phyloP scores from a whole-genome alignment of 106 monocot species.

The Acanthochlamys bracteata region DNA sequence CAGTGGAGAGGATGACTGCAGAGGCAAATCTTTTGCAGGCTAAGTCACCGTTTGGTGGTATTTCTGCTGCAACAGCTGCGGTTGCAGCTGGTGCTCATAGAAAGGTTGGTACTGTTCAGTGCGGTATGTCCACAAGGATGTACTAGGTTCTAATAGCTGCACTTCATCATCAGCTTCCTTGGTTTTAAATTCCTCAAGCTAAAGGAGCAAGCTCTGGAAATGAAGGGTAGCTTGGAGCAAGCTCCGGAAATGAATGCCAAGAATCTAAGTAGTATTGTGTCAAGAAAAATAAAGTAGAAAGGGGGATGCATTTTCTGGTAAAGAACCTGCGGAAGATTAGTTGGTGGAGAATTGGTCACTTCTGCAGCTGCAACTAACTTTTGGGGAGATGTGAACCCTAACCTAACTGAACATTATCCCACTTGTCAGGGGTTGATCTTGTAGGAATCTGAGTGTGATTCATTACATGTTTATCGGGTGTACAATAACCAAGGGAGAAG shows the following conservation, averaged over 20 bases:
- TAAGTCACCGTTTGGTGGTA: constrained; percentile 20
- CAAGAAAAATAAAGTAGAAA: too few relatives aligned
- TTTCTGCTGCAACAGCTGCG: constrained; percentile 18
- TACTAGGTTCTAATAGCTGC: not conserved
- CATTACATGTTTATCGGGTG: too few relatives aligned
- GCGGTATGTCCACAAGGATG: constrained; percentile 21
- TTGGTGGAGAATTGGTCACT: not conserved
- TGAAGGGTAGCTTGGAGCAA: too few relatives aligned
- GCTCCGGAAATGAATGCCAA: too few relatives aligned
- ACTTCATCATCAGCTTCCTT: too few relatives aligned
- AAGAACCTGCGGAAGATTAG: not conserved
- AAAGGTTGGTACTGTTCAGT: constrained; percentile 20
- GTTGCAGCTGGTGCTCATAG: constrained; percentile 22
- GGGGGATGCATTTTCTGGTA: too few relatives aligned
- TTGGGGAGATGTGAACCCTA: not conserved
- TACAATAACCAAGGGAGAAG: too few relatives aligned
- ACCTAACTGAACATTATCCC: not conserved
- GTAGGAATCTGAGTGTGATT: too few relatives aligned
- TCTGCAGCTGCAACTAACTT: not conserved
- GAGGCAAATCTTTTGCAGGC: constrained; percentile 16
- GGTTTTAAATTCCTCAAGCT: too few relatives aligned
- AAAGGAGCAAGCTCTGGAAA: too few relatives aligned
- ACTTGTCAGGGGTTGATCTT: not conserved
- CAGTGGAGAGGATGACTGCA: constrained; percentile 13
- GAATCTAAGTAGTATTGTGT: too few relatives aligned